Evolutionary conservation across 352 stramenopile genomes (phyloP).

Genomic region (Proteromonas lacertae): DNA sequence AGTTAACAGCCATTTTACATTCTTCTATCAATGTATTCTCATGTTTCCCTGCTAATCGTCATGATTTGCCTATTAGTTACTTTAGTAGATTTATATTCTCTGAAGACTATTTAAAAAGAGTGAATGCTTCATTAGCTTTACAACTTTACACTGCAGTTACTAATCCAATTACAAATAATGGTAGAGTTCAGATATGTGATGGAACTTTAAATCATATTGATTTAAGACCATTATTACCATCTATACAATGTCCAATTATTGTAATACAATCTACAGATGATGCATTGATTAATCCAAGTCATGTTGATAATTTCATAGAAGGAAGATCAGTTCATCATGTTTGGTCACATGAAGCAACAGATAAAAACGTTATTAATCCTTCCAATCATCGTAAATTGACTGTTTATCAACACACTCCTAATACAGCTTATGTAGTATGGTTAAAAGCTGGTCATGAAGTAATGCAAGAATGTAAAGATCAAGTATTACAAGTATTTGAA

Average conservation of each 20-base stretch:
- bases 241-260: slow-evolving; percentile 7
- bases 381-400: neutral
- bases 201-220: slow-evolving; percentile 29
- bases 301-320: slow-evolving; percentile 38
- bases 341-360: slow-evolving; percentile 2
- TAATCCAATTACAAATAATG: slow-evolving; percentile 49
- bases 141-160: slow-evolving; percentile 61
- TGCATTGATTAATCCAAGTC: slow-evolving; percentile 33
- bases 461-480: slow-evolving; percentile 36
- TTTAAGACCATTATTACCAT: slow-evolving; percentile 1
- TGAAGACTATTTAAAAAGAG: slow-evolving; percentile 32
- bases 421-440: slow-evolving; percentile 41
- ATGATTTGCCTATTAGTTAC: slow-evolving; percentile 42
- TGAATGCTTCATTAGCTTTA: slow-evolving; percentile 40
- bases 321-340: neutral
- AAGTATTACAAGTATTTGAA: slow-evolving; percentile 33
- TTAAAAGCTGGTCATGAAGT: slow-evolving; percentile 39
- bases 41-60: slow-evolving; percentile 26
- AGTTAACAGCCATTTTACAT: slow-evolving; percentile 13
- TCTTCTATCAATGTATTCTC: slow-evolving; percentile 15
- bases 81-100: slow-evolving; percentile 59
- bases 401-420: neutral
- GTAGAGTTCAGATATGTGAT: slow-evolving; percentile 29
- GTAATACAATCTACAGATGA: slow-evolving; percentile 35
- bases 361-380: neutral